Percentiles rank a stretch among this genome's conserved stretches.
Conservation (phyloP, 2,329 filamentous ascomycete species). For the Metarhizium sp. region DNA sequence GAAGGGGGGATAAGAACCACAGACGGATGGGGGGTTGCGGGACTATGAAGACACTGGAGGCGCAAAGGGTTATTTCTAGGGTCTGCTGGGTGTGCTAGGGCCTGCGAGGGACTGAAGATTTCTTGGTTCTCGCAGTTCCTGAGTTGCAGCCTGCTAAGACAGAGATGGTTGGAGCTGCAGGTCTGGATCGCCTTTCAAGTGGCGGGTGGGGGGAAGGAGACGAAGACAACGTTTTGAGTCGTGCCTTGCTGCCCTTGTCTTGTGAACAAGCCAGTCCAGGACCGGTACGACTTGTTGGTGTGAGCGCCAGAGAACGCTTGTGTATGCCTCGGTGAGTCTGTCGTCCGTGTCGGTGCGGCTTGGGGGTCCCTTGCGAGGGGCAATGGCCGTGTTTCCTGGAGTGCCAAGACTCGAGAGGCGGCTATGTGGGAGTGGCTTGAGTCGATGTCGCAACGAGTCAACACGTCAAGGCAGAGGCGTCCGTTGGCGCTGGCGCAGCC, state of each 20-base stretch:
- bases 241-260: background rate
- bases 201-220: background rate
- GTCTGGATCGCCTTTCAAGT: constrained; percentile 1
- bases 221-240: background rate
- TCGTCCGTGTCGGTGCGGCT: background rate
- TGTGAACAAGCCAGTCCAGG: background rate
- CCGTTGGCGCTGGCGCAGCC: background rate
- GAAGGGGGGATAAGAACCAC: background rate
- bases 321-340: background rate
- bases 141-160: constrained; percentile 1
- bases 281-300: background rate
- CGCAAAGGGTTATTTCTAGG: background rate
- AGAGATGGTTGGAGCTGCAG: constrained; percentile 5
- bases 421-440: background rate
- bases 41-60: background rate
- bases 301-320: background rate
- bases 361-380: background rate
- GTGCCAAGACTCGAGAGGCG: background rate
- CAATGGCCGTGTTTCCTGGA: background rate
- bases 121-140: background rate
- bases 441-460: background rate
- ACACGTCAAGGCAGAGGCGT: background rate
- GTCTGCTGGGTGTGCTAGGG: background rate
- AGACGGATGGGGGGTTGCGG: background rate
- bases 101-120: background rate